Conservation (phyloP, 1,284 basidiomycete genomes). For the Trichosporon sp. region DNA sequence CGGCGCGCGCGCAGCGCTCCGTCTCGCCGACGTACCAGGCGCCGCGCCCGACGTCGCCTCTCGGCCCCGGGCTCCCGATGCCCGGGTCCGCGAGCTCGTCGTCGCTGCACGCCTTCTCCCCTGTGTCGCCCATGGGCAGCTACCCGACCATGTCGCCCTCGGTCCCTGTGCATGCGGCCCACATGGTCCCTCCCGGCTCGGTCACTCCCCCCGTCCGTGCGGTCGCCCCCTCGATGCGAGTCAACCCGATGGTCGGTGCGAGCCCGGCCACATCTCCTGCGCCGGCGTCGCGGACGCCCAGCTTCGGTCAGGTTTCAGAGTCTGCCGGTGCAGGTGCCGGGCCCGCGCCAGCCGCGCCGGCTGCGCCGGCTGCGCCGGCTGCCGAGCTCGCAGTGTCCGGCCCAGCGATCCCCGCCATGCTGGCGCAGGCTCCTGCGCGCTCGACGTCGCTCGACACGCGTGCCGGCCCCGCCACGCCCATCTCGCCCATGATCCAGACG, state of each 20-base stretch:
- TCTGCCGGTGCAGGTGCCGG: background rate
- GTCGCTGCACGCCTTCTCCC: background rate
- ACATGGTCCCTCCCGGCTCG: background rate
- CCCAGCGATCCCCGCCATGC: background rate
- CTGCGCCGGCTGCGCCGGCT: background rate
- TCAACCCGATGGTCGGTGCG: background rate
- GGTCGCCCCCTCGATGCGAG: background rate
- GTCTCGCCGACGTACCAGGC: background rate
- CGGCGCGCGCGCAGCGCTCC: background rate
- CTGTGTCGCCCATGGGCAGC: background rate
- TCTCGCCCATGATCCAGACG: background rate
- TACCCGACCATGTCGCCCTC: background rate
- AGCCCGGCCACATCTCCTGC: background rate
- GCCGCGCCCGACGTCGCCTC: background rate
- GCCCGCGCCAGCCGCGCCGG: background rate
- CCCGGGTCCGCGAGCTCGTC: background rate
- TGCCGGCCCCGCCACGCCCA: background rate
- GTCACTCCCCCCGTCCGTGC: background rate
- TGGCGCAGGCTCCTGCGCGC: background rate
- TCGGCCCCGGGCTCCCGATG: background rate
- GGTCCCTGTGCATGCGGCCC: background rate
- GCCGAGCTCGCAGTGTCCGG: background rate
- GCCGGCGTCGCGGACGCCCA: background rate
- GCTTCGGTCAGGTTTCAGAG: background rate
- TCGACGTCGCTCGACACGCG: background rate